Conservation (phyloP, 148 eudicot species). For the Pharnaceum exiguum region DNA sequence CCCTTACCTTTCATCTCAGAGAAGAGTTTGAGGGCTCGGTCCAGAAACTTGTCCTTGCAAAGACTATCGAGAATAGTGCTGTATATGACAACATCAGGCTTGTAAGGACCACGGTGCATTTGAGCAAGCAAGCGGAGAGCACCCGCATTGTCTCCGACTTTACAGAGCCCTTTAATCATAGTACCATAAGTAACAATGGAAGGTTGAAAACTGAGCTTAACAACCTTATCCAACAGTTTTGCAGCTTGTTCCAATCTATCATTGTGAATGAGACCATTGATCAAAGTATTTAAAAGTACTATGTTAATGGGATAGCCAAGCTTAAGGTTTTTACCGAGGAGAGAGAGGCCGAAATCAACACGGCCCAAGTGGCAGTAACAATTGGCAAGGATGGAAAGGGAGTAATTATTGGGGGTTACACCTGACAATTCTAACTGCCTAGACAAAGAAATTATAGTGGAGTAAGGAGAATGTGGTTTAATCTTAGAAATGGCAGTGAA, state of each 20-base stretch:
- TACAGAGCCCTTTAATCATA: slow-evolving; percentile 2
- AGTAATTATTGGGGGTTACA: neutral
- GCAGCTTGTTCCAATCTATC: neutral
- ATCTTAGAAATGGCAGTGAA: neutral
- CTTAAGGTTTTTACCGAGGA: neutral
- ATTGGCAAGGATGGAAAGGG: neutral
- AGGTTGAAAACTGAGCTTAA: neutral
- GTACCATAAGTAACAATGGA: neutral
- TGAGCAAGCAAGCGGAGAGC: slow-evolving; percentile 1
- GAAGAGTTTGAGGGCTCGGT: neutral
- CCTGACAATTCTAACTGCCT: neutral
- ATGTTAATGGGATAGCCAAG: neutral
- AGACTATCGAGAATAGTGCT: slow-evolving; percentile 13
- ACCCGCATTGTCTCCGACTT: neutral
- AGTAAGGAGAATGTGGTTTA: neutral
- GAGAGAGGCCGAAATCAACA: neutral
- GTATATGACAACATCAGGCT: too few species aligned
- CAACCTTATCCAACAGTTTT: neutral
- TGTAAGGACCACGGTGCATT: too few species aligned
- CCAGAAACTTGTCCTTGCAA: neutral
- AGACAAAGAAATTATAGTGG: neutral
- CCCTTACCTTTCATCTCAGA: slow-evolving; percentile 5
- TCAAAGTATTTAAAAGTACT: neutral
- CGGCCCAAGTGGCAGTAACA: slow-evolving; percentile 3
- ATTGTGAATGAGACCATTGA: neutral